Percentiles rank a stretch among this genome's conserved stretches.
Evolutionary conservation across 805 yeast species (phyloP).

Genomic region (Suhomyces prunicola): DNA sequence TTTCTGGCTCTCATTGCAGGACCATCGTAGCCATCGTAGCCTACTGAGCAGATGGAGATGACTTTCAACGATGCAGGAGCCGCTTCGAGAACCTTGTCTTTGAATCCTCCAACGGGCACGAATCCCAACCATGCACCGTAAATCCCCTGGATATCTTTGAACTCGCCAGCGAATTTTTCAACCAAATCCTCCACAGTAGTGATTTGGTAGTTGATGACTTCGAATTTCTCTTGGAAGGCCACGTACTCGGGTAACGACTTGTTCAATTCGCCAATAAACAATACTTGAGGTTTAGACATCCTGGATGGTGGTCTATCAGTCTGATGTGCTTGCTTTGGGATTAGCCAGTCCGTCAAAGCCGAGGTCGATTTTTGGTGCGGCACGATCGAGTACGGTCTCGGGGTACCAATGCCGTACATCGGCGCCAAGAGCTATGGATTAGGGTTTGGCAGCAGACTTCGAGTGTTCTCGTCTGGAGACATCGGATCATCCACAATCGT

Average conservation of each 20-base stretch:
- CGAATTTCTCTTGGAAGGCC: slow-evolving; percentile 36
- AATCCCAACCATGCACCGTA: slow-evolving; percentile 63
- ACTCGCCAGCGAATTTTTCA: slow-evolving; percentile 37
- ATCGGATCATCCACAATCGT: background rate
- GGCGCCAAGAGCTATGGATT: background rate
- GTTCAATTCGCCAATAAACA: slow-evolving; percentile 52
- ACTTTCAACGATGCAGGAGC: slow-evolving; percentile 48
- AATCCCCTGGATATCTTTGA: slow-evolving; percentile 47
- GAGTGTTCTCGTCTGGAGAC: background rate
- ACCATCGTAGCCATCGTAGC: slow-evolving; percentile 51
- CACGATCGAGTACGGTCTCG: background rate
- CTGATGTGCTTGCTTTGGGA: background rate
- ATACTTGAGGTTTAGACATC: slow-evolving; percentile 33
- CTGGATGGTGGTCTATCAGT: background rate
- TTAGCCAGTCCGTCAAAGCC: background rate
- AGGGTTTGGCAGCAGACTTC: background rate
- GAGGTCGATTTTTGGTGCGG: background rate
- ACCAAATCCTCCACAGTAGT: slow-evolving; percentile 42
- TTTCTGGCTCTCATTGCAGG: slow-evolving; percentile 37
- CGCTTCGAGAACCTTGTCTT: slow-evolving; percentile 37
- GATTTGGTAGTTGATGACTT: slow-evolving; percentile 38
- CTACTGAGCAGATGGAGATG: slow-evolving; percentile 55
- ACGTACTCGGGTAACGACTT: slow-evolving; percentile 44
- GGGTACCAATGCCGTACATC: background rate
- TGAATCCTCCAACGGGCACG: slow-evolving; percentile 48